A percentile compares a stretch with the other conserved stretches of the same genome.
These are phyloP conservation scores for Helminthosporium solani DNA, from an alignment of 2,329 filamentous ascomycete species.

Conservation along the genomic window DNA sequence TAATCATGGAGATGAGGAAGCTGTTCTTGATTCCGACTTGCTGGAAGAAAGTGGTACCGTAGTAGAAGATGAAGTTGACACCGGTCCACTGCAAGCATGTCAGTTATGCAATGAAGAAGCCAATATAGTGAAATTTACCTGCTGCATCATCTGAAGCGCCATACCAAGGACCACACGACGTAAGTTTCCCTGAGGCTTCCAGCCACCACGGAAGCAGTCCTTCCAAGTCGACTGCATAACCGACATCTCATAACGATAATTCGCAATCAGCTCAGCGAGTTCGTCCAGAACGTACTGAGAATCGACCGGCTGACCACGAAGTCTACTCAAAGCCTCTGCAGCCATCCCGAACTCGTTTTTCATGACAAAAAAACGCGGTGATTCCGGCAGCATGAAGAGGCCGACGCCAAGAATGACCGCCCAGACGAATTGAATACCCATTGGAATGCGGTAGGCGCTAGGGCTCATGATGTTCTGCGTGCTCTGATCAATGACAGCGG, in stretches of 20 bases:
- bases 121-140: slow-evolving; percentile 30
- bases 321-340: slow-evolving; percentile 60
- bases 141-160: slow-evolving; percentile 54
- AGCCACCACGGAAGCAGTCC: slow-evolving; percentile 61
- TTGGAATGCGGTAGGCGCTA: slow-evolving; percentile 72
- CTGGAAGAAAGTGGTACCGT: slow-evolving; percentile 79
- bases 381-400: slow-evolving; percentile 77
- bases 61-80: slow-evolving; percentile 36
- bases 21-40: slow-evolving; percentile 72
- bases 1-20: slow-evolving; percentile 83
- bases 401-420: slow-evolving; percentile 72
- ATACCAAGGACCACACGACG: slow-evolving; percentile 51
- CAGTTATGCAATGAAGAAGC: background rate
- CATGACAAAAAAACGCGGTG: slow-evolving; percentile 83
- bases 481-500: slow-evolving; percentile 71
- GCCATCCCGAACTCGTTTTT: slow-evolving; percentile 69
- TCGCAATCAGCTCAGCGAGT: slow-evolving; percentile 82
- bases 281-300: slow-evolving; percentile 77
- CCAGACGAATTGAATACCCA: slow-evolving; percentile 78
- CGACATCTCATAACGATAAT: slow-evolving; percentile 74
- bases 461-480: slow-evolving; percentile 63
- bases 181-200: slow-evolving; percentile 53
- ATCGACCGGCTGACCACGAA: slow-evolving; percentile 72
- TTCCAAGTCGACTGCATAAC: slow-evolving; percentile 64
- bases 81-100: background rate